These are phyloP conservation scores for Hortiboletus flavorubellus DNA, from an alignment of 768 basidiomycete genomes.

Conservation along the genomic window DNA sequence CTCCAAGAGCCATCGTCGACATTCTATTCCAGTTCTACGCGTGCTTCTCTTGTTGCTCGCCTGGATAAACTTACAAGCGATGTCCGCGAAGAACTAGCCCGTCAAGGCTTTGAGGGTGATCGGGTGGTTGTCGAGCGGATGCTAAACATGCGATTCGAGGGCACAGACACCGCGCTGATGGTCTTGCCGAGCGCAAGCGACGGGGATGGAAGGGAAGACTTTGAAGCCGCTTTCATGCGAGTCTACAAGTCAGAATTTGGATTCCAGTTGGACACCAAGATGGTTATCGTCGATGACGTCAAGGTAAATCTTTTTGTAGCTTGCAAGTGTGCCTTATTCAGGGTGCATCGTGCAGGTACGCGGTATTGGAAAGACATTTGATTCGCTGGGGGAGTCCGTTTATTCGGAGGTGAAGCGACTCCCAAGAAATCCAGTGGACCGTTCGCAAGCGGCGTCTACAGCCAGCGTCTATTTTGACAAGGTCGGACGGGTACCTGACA, in stretches of 20 bases:
- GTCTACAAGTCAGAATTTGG: conserved; percentile 88
- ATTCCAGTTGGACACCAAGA: conserved; percentile 82
- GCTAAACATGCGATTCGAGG: conserved; percentile 92
- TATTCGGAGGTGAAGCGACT: conserved; percentile 68
- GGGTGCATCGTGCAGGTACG: conserved; percentile 51
- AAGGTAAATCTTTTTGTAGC: conserved; percentile 47
- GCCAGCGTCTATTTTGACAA: conserved; percentile 82
- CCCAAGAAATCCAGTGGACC: conserved; percentile 35
- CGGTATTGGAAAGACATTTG: conserved; percentile 88
- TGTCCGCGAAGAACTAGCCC: conserved; percentile 63
- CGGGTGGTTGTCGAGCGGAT: conserved; percentile 76
- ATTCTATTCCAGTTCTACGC: conserved; percentile 63
- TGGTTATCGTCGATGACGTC: conserved; percentile 86
- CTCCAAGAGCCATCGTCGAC: conserved; percentile 87
- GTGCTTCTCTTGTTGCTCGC: conserved; percentile 52
- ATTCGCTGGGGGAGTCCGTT: conserved; percentile 74
- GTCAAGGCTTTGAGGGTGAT: conserved; percentile 76
- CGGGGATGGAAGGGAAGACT: conserved; percentile 64
- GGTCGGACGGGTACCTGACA: conserved; percentile 69
- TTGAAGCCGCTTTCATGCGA: conserved; percentile 73
- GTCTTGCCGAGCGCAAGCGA: conserved; percentile 53
- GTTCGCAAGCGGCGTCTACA: conserved; percentile 46
- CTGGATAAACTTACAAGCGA: conserved; percentile 64
- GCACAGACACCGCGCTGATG: conserved; percentile 93
- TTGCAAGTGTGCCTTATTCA: not conserved